Evolutionary conservation across 371 early-diverging fungal species (phyloP).

Genomic region (Mucor irregularis): DNA sequence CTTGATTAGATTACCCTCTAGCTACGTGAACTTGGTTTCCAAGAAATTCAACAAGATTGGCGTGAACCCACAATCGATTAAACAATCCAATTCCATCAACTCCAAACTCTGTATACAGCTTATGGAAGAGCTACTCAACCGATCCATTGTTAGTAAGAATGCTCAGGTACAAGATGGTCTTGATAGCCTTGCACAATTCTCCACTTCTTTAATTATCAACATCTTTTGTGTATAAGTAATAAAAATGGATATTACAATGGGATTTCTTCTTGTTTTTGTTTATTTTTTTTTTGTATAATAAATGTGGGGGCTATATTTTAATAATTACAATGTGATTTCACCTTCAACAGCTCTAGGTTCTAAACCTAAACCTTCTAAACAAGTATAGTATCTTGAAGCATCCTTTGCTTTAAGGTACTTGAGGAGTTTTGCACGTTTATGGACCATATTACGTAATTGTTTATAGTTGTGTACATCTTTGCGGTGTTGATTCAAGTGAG

Average conservation of each 20-base stretch:
- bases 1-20: slow-evolving; percentile 2
- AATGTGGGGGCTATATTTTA: neutral
- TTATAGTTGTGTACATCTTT: slow-evolving; percentile 91
- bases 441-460: slow-evolving; percentile 72
- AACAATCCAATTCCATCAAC: neutral
- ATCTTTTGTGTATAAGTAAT: neutral
- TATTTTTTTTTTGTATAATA: neutral
- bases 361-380: slow-evolving; percentile 73
- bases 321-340: slow-evolving; percentile 59
- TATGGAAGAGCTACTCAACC: slow-evolving; percentile 4
- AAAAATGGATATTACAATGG: no score
- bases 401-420: slow-evolving; percentile 83
- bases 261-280: slow-evolving; percentile 10
- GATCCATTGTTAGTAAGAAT: no score
- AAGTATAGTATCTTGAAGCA: slow-evolving; percentile 69
- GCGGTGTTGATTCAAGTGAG: slow-evolving; percentile 73
- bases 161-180: slow-evolving; percentile 6
- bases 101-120: neutral
- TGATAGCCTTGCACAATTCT: no score
- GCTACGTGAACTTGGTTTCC: neutral
- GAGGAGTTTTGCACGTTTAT: slow-evolving; percentile 84
- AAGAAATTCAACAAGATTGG: neutral
- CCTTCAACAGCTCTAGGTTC: slow-evolving; percentile 71
- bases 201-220: neutral
- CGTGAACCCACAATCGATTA: neutral